Percentiles rank a stretch among this genome's conserved stretches.
Evolutionary conservation across 768 basidiomycete species (phyloP).

Genomic region (Panaeolus cyanescens): DNA sequence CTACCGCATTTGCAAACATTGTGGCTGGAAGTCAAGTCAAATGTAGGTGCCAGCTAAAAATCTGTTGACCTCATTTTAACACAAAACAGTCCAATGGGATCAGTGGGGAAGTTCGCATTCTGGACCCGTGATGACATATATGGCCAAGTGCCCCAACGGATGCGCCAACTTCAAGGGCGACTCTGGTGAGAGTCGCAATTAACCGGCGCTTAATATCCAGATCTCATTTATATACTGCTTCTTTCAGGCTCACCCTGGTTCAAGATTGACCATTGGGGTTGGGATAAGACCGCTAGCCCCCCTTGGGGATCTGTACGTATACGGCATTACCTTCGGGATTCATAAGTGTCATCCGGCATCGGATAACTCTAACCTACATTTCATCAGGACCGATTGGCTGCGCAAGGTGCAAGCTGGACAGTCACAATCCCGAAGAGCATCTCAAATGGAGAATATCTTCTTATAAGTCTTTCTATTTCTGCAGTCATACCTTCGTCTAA

Average conservation of each 20-base stretch:
- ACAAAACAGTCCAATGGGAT: slow-evolving; percentile 15
- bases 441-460: slow-evolving; percentile 36
- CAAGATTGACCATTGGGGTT: slow-evolving; percentile 12
- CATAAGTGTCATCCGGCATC: too few relatives aligned
- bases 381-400: slow-evolving; percentile 12
- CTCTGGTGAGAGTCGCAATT: slow-evolving; percentile 4
- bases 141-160: slow-evolving; percentile 20
- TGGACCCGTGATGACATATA: slow-evolving; percentile 20
- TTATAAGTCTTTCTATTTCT: slow-evolving; percentile 7
- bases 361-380: too few relatives aligned
- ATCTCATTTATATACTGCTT: background rate
- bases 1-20: slow-evolving; percentile 15
- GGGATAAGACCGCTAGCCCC: slow-evolving; percentile 10
- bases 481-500: background rate
- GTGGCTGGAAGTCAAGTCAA: slow-evolving; percentile 16
- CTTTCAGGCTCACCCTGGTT: slow-evolving; percentile 9
- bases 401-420: slow-evolving; percentile 32
- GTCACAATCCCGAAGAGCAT: slow-evolving; percentile 34
- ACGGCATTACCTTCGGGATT: too few relatives aligned
- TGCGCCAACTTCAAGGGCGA: slow-evolving; percentile 23
- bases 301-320: slow-evolving; percentile 17
- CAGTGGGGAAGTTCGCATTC: slow-evolving; percentile 13
- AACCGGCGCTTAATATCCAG: background rate
- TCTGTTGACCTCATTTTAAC: background rate
- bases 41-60: slow-evolving; percentile 10